Percentiles rank a stretch among this genome's conserved stretches.
phyloP scores from a whole-genome alignment of 306 rosid species.

The Leucaena leucocephala region DNA sequence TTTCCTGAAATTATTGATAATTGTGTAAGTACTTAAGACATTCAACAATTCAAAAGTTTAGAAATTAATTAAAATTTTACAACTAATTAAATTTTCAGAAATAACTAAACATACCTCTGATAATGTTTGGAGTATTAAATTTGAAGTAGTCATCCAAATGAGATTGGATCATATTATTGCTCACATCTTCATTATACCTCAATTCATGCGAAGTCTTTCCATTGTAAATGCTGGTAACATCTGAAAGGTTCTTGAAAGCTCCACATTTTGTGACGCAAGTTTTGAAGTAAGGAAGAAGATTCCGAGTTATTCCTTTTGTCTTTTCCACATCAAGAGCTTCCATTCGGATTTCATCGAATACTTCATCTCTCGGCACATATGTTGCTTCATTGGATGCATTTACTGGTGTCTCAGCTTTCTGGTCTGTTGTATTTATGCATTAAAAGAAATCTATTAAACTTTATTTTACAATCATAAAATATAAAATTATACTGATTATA shows the following conservation, averaged over 20 bases:
- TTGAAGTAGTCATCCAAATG: slow-evolving; percentile 34
- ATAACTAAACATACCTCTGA: slow-evolving; percentile 1
- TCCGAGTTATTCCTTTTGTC: too few species aligned
- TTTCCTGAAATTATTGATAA: too few species aligned
- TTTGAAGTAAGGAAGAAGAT: background rate
- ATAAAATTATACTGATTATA: too few species aligned
- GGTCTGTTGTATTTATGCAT: background rate
- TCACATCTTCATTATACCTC: background rate
- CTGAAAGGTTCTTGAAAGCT: slow-evolving; percentile 38
- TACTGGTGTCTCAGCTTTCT: slow-evolving; percentile 25
- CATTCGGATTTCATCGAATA: too few species aligned
- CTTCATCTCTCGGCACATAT: too few species aligned
- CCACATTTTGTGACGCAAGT: slow-evolving; percentile 28
- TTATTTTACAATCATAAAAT: too few species aligned
- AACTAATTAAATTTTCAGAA: too few species aligned
- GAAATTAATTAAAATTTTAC: too few species aligned
- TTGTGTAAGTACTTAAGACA: too few species aligned
- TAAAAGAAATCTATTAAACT: too few species aligned
- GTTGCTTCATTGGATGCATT: background rate
- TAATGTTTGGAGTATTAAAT: slow-evolving; percentile 35
- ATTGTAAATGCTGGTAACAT: slow-evolving; percentile 32
- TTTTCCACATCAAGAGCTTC: too few species aligned
- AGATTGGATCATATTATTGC: slow-evolving; percentile 17
- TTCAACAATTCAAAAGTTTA: too few species aligned
- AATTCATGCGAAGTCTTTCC: background rate